Base-by-base conservation (phyloP, 2,329 filamentous ascomycete species). In the Arthroderma sp. region DNA sequence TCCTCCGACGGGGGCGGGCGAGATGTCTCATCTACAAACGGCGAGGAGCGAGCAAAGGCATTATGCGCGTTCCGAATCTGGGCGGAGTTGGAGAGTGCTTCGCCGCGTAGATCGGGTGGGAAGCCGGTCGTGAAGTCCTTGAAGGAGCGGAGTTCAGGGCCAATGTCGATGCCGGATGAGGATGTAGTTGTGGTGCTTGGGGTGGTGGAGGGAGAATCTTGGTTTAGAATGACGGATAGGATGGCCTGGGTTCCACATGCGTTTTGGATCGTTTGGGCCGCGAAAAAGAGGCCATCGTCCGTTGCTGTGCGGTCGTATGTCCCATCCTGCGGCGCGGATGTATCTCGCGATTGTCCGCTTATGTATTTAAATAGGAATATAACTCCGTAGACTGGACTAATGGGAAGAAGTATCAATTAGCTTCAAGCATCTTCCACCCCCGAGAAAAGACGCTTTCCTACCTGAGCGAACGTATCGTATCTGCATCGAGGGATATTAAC, bases 301-400 rank as follows among this genome's bases (percentile, higher is more conserved):
- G 83, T 71, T 9, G 86, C 85, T 10, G 71, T 73, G 54, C 78
- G 71, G 67, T 95, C 87, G 63, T 85, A 94, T 31, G 69, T 72
- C 49, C 91, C 91, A 62, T 96, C 88, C 52, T 79, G 75, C 0
- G 88, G 87, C 46, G 77, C 72, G 36, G 73, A 65, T 34, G 77
- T 68, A 72, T 81, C 49, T 79, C 87, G 42, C 78, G 85, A 67
- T 85, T 56, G 56, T 46, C 62, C 61, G 41, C 60, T 60, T 40
- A 63, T 62, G 60, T 62, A 98, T 69, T 95, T 96, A 80, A 98
- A 98, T 63, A 98, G 85, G 67, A 98, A 98, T 59, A 98, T 95
- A 54, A 98, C 86, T 57, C 91, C 91, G 68, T 94, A 93, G 43
- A 94, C 74, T 11, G 85, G 83, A 55, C 82, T 80, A 49, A 45